Base-by-base conservation (phyloP, 176 grass and related monocot genomes). In the Pharus latifolius region DNA sequence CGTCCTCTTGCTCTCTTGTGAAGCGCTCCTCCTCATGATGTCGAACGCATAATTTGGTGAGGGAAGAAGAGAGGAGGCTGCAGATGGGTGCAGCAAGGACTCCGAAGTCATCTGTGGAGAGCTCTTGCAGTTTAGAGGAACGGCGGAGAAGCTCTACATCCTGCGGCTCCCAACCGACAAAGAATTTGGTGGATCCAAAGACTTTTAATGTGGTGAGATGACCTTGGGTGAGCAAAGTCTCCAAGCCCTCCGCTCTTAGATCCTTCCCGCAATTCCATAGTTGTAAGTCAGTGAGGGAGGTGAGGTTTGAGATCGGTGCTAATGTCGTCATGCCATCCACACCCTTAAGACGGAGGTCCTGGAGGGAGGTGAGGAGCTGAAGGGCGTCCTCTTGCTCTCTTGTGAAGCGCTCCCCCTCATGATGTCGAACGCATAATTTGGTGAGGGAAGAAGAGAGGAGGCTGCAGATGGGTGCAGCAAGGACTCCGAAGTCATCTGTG, bases 261-360 rank as follows among this genome's bases (percentile, higher is more conserved):
- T 1, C 56, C n/a, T n/a, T n/a, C 1, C 3, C 31, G 1, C 44
- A 51, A 0, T 0, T 0, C 0, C 0, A 0, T 0, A 69, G 5
- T 4, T 0, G 0, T 60, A 82, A 53, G 2, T 0, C 0, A 0
- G 17, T n/a, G 67, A 83, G 70, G 12, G 30, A 31, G 23, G 1
- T 0, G 20, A 83, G 55, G 31, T 70, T 70, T 14, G 65, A 77
- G 48, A 83, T 37, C 1, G 28, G 13, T 3, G 0, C 1, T 3
- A 74, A 7, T 1, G 56, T 71, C 7, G 2, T 22, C 2, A 40
- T 23, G 25, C 28, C 8, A 47, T 13, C 2, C 2, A 2, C 7
- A 0, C 0, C 0, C 0, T 0, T 0, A 7, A 65, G 27, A 2
- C 0, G 6, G 35, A 38, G 35, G 6, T 38, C 35, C 8, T 38